Base-by-base conservation (phyloP, 164 flowering plant genomes). In the Berberis thunbergii region DNA sequence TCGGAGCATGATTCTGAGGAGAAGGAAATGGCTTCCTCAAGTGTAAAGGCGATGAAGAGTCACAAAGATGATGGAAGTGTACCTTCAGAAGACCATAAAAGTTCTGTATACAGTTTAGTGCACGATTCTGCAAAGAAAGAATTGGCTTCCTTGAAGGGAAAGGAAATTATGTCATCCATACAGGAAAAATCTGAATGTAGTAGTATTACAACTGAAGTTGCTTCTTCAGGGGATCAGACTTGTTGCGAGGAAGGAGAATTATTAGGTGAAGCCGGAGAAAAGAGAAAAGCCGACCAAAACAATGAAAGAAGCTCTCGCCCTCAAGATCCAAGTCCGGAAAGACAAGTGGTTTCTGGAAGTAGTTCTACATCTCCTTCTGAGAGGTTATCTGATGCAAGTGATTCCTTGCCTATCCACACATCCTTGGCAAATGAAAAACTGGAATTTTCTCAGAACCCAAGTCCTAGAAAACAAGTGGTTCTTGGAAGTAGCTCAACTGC, bases 201-300 rank as follows among this genome's bases (percentile, higher is more conserved):
- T 41, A 54, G 52, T 38, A 13, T 46, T 7, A 62, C 71, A 4
- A 26, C 46, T 67, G 72, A 68, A 69, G 38, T 56, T 55, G 43
- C 70, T 67, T 75, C 74, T 43, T 62, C 77, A 9, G 40, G 45
- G 57, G 74, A 71, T 62, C 59, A 66, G 55, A 43, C 54, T 49
- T 48, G 5, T 64, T 60, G 54, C 4, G 66, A 66, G 66, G 66
- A 64, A 64, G 64, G 42, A 59, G 67, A 58, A 38, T 43, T 54
- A 7, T 59, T 61, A 6, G 45, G 63, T 13, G 52, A 46, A 57
- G 64, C 42, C 52, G 67, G 60, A 50, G 70, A 12, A 41, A 49
- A 63, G 12, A 45, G 45, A 26, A 62, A 67, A 65, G 65, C 48
- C 41, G 65, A 57, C 49, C 59, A 41, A 56, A 60, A 48, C 43